A percentile compares a stretch with the other conserved stretches of the same genome.
Conservation (phyloP, 2,329 filamentous ascomycete genomes). For the Phyllosticta paracitricarpa region DNA sequence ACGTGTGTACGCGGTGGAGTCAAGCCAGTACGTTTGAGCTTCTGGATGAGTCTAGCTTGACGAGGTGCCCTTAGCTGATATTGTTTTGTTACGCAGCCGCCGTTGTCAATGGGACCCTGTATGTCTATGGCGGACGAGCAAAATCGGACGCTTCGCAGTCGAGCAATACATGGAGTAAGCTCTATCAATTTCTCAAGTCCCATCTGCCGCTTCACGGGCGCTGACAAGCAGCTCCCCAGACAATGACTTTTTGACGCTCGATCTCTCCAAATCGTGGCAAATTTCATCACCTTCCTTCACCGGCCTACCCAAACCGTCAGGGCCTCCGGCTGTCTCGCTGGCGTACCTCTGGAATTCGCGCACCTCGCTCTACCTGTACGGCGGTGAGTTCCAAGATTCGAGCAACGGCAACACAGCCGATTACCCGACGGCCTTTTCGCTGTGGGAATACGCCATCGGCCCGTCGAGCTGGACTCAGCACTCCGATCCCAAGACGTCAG, state of each 20-base stretch:
- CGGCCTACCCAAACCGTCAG: constrained; percentile 54
- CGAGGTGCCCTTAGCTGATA: constrained; percentile 12
- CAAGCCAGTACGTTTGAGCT: constrained; percentile 19
- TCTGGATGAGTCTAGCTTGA: background rate
- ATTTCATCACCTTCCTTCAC: constrained; percentile 52
- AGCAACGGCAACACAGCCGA: constrained; percentile 33
- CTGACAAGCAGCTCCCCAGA: constrained; percentile 32
- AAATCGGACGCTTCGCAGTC: constrained; percentile 49
- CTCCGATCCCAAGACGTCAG: constrained; percentile 49
- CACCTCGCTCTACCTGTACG: constrained; percentile 61
- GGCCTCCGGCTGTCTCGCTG: constrained; percentile 60
- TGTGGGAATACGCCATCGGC: constrained; percentile 61
- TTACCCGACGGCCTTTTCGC: constrained; percentile 48
- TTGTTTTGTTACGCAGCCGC: constrained; percentile 36
- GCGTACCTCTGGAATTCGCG: constrained; percentile 71
- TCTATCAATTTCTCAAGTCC: constrained; percentile 8
- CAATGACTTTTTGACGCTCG: constrained; percentile 63
- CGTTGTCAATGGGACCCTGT: constrained; percentile 63
- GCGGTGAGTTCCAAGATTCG: constrained; percentile 58
- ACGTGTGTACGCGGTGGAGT: constrained; percentile 28
- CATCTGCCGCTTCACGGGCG: constrained; percentile 3
- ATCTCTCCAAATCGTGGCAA: constrained; percentile 64
- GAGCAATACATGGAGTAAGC: constrained; percentile 59
- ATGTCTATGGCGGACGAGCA: constrained; percentile 64
- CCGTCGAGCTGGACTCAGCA: constrained; percentile 54